Base-by-base conservation (phyloP, 257 asterid genomes). In the Gynochthodes officinalis region DNA sequence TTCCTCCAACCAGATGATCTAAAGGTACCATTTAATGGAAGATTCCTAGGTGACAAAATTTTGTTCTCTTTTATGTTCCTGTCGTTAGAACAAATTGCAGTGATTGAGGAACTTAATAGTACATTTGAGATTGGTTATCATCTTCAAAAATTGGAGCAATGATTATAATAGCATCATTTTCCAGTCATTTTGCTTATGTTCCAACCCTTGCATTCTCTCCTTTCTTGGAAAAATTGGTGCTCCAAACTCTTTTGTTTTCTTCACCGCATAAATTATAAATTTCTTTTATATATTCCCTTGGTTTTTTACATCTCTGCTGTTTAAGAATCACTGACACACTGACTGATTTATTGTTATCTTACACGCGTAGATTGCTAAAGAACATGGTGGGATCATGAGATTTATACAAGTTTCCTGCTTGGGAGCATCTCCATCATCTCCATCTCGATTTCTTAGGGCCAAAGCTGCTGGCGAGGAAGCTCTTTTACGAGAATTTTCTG, bases 401-500 rank as follows among this genome's bases (percentile, higher is more conserved):
- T 95, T 80, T 84, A 88, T 95, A 76, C 97, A 95, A 69, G 89
- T 90, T 82, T 95, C 99, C 67, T 81, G 91, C 80, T 78, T 95
- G 84, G 98, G 99, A 44, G 97, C 97, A 48, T 87, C 96, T 46
- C 80, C 82, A 52, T 80, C 93, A 77, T 95, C 99, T 74, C 78
- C 92, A 55, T 90, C 99, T 71, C 85, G 83, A 81, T 71, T 85
- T 90, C 96, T 87, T 71, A 87, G 89, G 82, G 85, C 94, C 77
- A 95, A 95, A 95, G 98, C 98, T 72, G 95, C 96, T 78, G 92
- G 92, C 73, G 99, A 95, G 83, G 97, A 85, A 85, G 91, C 97
- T 81, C 69, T 92, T 49, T 73, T 89, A 61, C 84, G 78, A 28
- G 90, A 85, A 78, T 42, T 92, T 55, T 96, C 97, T 7, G 98